Evolutionary conservation across 108 stramenopile genomes (phyloP).

Genomic region (Epipyxis sp.): DNA sequence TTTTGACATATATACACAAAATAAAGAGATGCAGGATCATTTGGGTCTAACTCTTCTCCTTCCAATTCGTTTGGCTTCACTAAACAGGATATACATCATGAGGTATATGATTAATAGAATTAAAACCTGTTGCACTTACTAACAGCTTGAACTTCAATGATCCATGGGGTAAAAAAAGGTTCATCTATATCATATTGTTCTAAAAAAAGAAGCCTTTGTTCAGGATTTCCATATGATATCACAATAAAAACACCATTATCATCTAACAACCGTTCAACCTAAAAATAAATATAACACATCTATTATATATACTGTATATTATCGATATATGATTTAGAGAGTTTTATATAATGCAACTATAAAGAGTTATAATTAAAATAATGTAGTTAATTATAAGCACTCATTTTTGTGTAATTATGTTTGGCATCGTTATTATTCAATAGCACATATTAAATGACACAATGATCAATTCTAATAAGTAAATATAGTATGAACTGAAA

Average conservation of each 20-base stretch:
- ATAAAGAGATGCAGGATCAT: slow-evolving; percentile 22
- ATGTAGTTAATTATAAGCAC: too few species aligned
- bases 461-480: too few species aligned
- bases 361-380: too few species aligned
- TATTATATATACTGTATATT: too few species aligned
- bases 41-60: slow-evolving; percentile 3
- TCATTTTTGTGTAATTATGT: too few species aligned
- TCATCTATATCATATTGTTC: slow-evolving; percentile 29
- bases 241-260: not conserved
- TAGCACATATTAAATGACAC: too few species aligned
- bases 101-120: not conserved
- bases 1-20: slow-evolving; percentile 25
- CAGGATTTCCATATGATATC: slow-evolving; percentile 19
- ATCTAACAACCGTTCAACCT: slow-evolving; percentile 7
- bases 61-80: not conserved
- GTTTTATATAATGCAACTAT: too few species aligned
- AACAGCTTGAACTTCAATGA: slow-evolving; percentile 5
- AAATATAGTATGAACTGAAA: too few species aligned
- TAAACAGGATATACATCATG: not conserved
- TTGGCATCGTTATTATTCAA: too few species aligned
- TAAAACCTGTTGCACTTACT: not conserved
- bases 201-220: slow-evolving; percentile 3
- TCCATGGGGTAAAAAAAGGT: slow-evolving; percentile 23
- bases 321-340: too few species aligned
- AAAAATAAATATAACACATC: too few species aligned